Evolutionary conservation across 208 protist species (phyloP).

Genomic region (Leishmania lainsoni): DNA sequence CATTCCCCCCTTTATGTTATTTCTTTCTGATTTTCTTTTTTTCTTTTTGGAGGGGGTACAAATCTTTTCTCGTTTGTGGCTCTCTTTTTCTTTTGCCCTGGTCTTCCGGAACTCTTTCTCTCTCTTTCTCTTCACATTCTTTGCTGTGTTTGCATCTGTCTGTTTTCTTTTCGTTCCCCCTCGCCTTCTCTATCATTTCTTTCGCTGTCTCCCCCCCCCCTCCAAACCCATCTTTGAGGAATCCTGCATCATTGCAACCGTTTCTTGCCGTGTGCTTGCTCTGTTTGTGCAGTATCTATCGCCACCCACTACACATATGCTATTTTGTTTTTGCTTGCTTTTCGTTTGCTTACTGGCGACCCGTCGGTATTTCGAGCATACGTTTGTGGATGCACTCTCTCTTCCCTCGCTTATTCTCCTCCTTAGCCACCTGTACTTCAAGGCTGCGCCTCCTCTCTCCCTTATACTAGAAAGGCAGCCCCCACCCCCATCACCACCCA

Average conservation of each 20-base stretch:
- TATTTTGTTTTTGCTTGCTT: background rate
- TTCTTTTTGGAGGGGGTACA: background rate
- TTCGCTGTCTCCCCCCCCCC: too few relatives aligned
- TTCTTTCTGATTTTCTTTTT: conserved; percentile 16
- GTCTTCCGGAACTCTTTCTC: background rate
- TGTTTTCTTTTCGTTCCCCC: background rate
- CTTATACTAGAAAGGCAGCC: background rate
- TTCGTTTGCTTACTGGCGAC: background rate
- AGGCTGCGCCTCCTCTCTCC: background rate
- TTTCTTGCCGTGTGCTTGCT: background rate
- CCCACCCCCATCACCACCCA: background rate
- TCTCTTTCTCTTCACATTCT: background rate
- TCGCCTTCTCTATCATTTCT: background rate
- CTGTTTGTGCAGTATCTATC: background rate
- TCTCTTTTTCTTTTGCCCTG: background rate
- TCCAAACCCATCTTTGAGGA: background rate
- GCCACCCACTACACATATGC: background rate
- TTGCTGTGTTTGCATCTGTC: conserved; percentile 1
- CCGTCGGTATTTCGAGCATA: background rate
- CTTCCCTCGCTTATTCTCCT: background rate
- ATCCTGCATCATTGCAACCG: background rate
- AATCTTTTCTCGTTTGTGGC: background rate
- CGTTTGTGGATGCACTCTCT: background rate
- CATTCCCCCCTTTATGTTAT: background rate
- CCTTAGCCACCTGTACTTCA: background rate